Base-by-base conservation (phyloP, 441 rosid species). In the Populus hybrid region DNA sequence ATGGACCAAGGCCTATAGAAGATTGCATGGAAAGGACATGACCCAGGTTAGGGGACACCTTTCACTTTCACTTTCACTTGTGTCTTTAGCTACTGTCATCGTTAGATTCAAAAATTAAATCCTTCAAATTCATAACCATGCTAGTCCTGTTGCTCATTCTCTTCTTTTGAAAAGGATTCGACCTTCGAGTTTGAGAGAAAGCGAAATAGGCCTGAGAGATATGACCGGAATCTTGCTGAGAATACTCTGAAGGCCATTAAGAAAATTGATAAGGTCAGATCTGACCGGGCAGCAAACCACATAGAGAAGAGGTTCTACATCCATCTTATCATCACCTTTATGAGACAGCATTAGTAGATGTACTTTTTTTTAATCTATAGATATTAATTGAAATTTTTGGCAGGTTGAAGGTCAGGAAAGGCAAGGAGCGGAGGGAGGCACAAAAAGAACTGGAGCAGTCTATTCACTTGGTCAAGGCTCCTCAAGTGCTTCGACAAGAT, bases 121-220 rank as follows among this genome's bases (percentile, higher is more conserved):
- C 57, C 57, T 21, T 23, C 59, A 28, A 7, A 10, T 36, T 65
- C 65, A 18, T 8, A 4, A 16, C 16, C 1, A 4, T 20, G 28
- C 65, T n/a, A 20, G 26, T 67, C 35, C 0, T 24, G 8, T 1
- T 61, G 21, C 40, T 79, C 50, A 59, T 34, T 28, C 32, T 6
- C 64, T 35, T 65, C 67, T 69, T 46, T 28, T 6, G 53, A 38
- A 10, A 30, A 92, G 98, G 98, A 95, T 82, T 82, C 89, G 20
- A 95, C 99, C 53, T 94, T 94, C 75, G 98, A 94, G 85, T 91
- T 95, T 81, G 98, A 95, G 88, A 92, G 94, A 85, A 92, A 91
- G 86, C 86, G 97, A 73, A 95, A 94, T 86, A 87, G 95, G 85
- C 97, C 98, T 5, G 99, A 91, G 87, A 89, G 99, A 84, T 94